Conservation (phyloP, 23 red algal species). For the Gracilaria domingensis region DNA sequence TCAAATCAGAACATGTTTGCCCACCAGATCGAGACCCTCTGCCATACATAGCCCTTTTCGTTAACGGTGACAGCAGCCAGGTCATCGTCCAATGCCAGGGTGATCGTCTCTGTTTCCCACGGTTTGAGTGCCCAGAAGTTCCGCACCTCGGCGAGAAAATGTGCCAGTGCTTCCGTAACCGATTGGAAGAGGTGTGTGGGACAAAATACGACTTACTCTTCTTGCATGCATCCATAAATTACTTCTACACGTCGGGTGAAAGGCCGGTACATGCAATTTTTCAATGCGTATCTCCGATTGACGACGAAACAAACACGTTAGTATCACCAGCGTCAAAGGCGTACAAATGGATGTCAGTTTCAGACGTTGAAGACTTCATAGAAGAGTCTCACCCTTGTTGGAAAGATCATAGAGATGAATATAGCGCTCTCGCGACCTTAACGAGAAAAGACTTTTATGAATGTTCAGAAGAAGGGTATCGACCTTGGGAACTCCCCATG, state of each 20-base stretch:
- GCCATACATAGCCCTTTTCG: not conserved
- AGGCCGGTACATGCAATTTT: not conserved
- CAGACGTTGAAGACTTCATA: not conserved
- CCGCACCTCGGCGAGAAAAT: not conserved
- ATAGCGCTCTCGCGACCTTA: not conserved
- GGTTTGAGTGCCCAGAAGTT: not conserved
- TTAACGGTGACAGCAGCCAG: not conserved
- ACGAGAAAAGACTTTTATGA: not conserved
- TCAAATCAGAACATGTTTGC: not conserved
- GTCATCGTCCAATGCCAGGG: not conserved
- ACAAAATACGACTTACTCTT: not conserved
- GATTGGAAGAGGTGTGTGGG: not conserved
- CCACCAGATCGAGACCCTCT: not conserved
- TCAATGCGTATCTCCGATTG: conserved; percentile 7
- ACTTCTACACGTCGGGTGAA: not conserved
- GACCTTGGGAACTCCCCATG: not conserved
- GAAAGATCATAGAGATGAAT: not conserved
- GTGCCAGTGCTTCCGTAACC: not conserved
- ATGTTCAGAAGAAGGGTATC: not conserved
- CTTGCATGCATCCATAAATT: not conserved
- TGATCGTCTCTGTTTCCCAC: not conserved
- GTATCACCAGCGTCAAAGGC: not conserved
- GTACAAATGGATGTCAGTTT: not conserved
- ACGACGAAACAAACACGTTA: not conserved
- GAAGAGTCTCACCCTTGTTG: not conserved